Evolutionary conservation across 164 flowering plant species (phyloP), one percentile per base, ranked within the genome.

Genomic region (Berberis thunbergii): DNA sequence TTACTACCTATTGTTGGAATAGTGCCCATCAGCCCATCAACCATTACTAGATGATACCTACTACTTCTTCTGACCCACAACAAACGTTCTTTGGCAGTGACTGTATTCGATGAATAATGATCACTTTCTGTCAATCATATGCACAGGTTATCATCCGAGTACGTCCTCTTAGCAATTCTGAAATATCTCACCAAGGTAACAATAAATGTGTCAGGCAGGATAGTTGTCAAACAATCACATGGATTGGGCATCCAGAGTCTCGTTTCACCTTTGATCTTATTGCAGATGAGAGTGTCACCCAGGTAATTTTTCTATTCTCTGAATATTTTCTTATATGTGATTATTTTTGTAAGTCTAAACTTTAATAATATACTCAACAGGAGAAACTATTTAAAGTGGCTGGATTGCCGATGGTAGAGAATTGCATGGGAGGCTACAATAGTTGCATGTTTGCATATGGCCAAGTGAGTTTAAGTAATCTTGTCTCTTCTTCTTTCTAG

Each of bases 401-500:
- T 74, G 99, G 97, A 63, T 74, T 91, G 63, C 88, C 97, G 1
- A 91, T 95, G 99, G 99, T 95, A 60, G 99, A 95, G 7, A 95
- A 95, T 67, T 87, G 96, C 61, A 75, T 95, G 80, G 89, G 74
- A 64, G 99, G 99, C 49, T 95, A 95, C 78, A 95, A 95, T 67
- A 95, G 99, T 64, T 95, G 99, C 75, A 88, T 95, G 96, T 95
- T 95, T 75, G 99, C 99, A 6, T 95, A 95, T 76, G 97, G 99
- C 10, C 99, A 95, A 74, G 99, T 95, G 67, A 81, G 87, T 63
- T 8, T 3, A 40, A 41, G 9, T 26, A 7, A 40, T 13, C 11
- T 48, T 6, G 44, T 60, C 48, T 1, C 46, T 5, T 12, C 13
- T 13, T 13, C 46, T 54, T 12, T 41, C 49, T 26, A 26, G 26